phyloP scores from a whole-genome alignment of 768 basidiomycete species.

The Clavaria fumosa region DNA sequence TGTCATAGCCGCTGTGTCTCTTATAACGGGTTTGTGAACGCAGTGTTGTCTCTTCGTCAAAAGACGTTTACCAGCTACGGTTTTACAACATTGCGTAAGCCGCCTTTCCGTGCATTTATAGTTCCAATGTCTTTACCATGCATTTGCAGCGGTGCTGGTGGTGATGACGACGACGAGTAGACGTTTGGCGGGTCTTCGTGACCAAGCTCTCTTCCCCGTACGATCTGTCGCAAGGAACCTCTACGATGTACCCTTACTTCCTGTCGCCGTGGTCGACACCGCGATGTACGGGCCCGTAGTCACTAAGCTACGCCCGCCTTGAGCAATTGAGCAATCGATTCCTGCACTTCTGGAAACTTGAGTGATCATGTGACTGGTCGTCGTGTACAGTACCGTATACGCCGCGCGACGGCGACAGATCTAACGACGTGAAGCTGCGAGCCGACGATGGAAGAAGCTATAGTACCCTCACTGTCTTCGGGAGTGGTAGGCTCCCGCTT shows the following conservation, averaged over 20 bases:
- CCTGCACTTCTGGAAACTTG: too few species aligned
- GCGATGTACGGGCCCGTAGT: too few species aligned
- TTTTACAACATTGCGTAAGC: constrained; percentile 89
- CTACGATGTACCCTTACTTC: too few species aligned
- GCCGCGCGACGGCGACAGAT: too few species aligned
- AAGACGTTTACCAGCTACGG: constrained; percentile 86
- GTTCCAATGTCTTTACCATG: constrained; percentile 8
- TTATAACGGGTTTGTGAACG: constrained; percentile 5
- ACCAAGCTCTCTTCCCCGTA: too few species aligned
- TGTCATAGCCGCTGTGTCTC: not conserved
- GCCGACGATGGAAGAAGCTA: constrained; percentile 38
- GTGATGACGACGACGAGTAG: constrained; percentile 23
- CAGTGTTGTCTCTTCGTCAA: constrained; percentile 83
- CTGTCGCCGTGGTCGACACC: too few species aligned
- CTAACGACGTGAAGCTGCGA: not conserved
- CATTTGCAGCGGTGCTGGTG: constrained; percentile 18
- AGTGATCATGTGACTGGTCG: too few species aligned
- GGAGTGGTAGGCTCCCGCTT: constrained; percentile 73
- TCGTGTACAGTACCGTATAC: too few species aligned
- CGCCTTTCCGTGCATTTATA: not conserved
- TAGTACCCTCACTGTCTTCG: constrained; percentile 56
- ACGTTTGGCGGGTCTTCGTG: not conserved
- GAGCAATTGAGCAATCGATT: too few species aligned
- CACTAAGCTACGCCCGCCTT: too few species aligned
- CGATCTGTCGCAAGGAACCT: too few species aligned